A percentile compares a stretch with the other conserved stretches of the same genome.
These are phyloP conservation scores for Boletus tylopilopsis DNA, from an alignment of 768 basidiomycete species.

Conservation along the genomic window DNA sequence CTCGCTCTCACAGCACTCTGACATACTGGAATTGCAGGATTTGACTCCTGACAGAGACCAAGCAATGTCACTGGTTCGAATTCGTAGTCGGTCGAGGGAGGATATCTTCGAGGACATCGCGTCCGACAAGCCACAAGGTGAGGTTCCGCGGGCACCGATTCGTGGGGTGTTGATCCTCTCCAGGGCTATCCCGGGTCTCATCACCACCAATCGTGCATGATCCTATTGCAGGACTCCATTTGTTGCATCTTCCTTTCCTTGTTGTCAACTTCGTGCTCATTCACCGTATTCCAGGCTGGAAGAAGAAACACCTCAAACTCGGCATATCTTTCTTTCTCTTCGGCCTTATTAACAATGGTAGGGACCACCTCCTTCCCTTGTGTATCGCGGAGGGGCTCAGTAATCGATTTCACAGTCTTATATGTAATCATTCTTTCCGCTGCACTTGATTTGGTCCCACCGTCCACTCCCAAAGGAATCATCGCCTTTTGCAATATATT, in stretches of 20 bases:
- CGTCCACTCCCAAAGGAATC: constrained; percentile 89
- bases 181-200: constrained; percentile 19
- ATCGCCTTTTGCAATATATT: constrained; percentile 95
- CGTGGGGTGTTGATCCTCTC: constrained; percentile 26
- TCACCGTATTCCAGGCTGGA: constrained; percentile 14
- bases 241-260: constrained; percentile 19
- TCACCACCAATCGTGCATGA: constrained; percentile 4
- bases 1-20: neutral
- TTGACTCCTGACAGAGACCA: constrained; percentile 2
- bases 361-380: constrained; percentile 32
- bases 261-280: constrained; percentile 15
- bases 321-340: constrained; percentile 82
- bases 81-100: constrained; percentile 9
- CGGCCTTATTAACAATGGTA: constrained; percentile 91
- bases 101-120: constrained; percentile 10
- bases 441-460: constrained; percentile 89
- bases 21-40: constrained; percentile 19
- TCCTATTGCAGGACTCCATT: constrained; percentile 10
- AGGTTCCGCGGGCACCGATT: constrained; percentile 5
- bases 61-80: constrained; percentile 10
- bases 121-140: constrained; percentile 22
- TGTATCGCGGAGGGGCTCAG: neutral
- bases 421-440: constrained; percentile 98
- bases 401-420: constrained; percentile 52
- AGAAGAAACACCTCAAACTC: constrained; percentile 33